phyloP scores from a whole-genome alignment of 345 rosid genomes.

The Eucalyptus leucophloia region DNA sequence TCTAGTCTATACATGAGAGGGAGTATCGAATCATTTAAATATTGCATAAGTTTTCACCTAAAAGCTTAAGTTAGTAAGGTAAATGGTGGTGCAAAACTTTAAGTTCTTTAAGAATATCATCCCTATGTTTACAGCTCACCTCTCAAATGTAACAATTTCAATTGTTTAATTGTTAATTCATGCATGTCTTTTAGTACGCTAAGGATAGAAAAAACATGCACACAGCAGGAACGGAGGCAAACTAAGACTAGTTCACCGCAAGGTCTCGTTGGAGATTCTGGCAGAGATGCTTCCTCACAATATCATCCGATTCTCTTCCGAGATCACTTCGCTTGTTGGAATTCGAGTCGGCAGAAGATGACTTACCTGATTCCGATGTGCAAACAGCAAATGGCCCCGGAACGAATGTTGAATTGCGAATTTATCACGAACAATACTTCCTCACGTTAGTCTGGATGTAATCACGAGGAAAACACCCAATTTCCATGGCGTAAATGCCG shows the following conservation, averaged over 20 bases:
- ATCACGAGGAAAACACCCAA: no score
- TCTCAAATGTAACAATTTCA: not conserved
- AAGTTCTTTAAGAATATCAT: not conserved
- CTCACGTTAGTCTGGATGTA: no score
- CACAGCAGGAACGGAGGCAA: not conserved
- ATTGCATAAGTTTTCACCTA: no score
- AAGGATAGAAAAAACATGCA: not conserved
- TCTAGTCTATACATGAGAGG: not conserved
- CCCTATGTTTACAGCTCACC: not conserved
- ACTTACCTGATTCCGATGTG: no score
- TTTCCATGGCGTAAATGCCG: no score
- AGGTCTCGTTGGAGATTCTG: slow-evolving; percentile 1
- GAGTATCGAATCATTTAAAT: not conserved
- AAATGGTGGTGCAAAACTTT: not conserved
- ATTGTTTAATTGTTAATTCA: not conserved
- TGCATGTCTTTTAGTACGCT: not conserved
- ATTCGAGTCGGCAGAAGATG: no score
- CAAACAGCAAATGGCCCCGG: no score
- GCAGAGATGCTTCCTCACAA: slow-evolving; percentile 14
- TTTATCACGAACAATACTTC: no score
- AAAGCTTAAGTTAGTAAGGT: not conserved
- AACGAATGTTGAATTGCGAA: no score
- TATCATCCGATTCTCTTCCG: slow-evolving; percentile 17
- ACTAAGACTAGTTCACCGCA: not conserved
- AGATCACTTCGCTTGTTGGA: slow-evolving; percentile 3